A percentile compares a stretch with the other conserved stretches of the same genome.
Conservation (phyloP, 768 basidiomycete species). For the Lactifluus hygrophoroides region DNA sequence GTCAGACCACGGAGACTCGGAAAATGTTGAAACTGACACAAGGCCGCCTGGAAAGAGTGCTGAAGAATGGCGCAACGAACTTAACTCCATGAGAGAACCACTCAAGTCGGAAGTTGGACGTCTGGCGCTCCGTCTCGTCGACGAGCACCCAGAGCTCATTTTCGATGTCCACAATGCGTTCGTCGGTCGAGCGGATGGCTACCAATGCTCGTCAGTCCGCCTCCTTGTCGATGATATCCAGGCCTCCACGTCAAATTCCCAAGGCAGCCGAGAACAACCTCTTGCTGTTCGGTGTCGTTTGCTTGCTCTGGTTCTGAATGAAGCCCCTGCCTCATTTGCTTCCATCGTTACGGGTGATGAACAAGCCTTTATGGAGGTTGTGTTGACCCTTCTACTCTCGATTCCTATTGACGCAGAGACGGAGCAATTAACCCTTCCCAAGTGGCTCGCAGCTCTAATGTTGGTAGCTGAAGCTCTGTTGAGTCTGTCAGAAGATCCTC, state of each 20-base stretch:
- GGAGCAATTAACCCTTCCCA: conserved; percentile 53
- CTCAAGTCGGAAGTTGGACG: conserved; percentile 56
- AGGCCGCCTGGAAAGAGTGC: conserved; percentile 36
- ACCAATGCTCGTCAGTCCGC: conserved; percentile 58
- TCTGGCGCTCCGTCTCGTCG: conserved; percentile 70
- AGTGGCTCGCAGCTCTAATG: conserved; percentile 82
- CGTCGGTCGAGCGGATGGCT: conserved; percentile 48
- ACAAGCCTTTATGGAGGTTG: conserved; percentile 52
- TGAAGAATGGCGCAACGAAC: conserved; percentile 56
- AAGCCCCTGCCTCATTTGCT: conserved; percentile 53
- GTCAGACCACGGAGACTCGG: conserved; percentile 5
- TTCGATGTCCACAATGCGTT: conserved; percentile 86
- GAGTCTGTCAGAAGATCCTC: conserved; percentile 65
- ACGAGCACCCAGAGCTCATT: conserved; percentile 78
- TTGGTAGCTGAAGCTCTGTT: conserved; percentile 82
- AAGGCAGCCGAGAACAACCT: conserved; percentile 65
- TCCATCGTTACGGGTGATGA: conserved; percentile 37
- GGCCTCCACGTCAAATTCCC: conserved; percentile 51
- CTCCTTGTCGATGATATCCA: conserved; percentile 74
- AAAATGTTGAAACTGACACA: background rate
- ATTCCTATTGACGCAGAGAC: conserved; percentile 41
- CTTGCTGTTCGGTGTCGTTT: conserved; percentile 79
- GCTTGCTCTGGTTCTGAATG: conserved; percentile 74
- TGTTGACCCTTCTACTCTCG: conserved; percentile 60
- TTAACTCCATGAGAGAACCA: conserved; percentile 58